Base-by-base conservation (phyloP, 2,329 filamentous ascomycete genomes). In the Hymenoscyphus repandus region DNA sequence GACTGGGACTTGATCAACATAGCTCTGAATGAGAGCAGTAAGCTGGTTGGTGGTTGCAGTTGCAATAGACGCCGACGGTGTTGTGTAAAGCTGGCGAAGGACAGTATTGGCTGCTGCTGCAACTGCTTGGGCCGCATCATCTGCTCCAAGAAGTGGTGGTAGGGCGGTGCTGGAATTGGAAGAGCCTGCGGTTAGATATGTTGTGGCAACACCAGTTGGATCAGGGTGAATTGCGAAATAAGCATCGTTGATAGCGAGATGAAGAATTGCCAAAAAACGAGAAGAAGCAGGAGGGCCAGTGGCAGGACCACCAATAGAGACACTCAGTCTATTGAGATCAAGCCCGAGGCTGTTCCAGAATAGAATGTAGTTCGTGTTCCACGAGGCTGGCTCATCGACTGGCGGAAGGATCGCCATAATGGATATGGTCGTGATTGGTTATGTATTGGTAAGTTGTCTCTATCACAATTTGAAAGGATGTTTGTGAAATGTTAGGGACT, bases 201-300 rank as follows among this genome's bases (percentile, higher is more conserved):
- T 50, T 17, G 47, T 43, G 12, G 47, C 47, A 11, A 37, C 40
- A 12, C 47, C 47, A 5, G 47, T n/a, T 32, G 43, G 43, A 33
- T 50, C 47, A 37, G 47, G 47, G 38, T 50, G 9, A 39, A 50
- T 50, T 27, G 47, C 30, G 40, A 50, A 50, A 20, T 50, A 50
- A 15, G 32, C 22, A 33, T 50, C 40, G 40, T 50, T 50, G 39
- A 50, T 44, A 2, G 47, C 47, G 6, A 50, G 18, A 18, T 50
- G 47, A 32, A 50, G 39, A 45, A 50, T 50, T 3, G 47, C 46
- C 27, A 49, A 32, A 31, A 41, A 42, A 18, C 46, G 36, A 49
- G 46, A 20, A 2, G 46, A 34, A 33, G 46, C 38, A 32, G 46
- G 46, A 18, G 46, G 46, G 27, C 37, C 38, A 20, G 33, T 42